Evolutionary conservation across 1,284 basidiomycete species (phyloP).

Genomic region (Boletellus sp.): DNA sequence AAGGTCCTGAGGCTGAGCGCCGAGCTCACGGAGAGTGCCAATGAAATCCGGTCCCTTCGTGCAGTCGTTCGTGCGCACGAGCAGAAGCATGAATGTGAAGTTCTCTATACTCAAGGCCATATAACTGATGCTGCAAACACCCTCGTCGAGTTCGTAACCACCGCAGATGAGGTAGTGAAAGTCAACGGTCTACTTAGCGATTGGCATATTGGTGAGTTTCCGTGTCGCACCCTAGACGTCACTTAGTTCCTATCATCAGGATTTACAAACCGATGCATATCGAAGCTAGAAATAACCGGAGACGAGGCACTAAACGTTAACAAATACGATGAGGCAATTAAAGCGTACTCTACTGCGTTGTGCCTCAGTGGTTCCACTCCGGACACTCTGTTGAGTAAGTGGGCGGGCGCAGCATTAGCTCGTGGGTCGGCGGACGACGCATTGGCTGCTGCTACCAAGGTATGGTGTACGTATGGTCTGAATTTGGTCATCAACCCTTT

Average conservation of each 20-base stretch:
- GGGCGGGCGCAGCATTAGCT: constrained; percentile 2
- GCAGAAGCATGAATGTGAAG: not conserved
- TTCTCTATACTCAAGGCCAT: not conserved
- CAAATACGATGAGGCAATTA: not conserved
- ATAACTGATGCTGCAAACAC: not conserved
- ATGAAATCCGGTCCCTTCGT: not conserved
- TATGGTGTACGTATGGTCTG: not conserved
- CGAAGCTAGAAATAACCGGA: not conserved
- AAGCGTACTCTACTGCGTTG: constrained; percentile 4
- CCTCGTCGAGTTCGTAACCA: not conserved
- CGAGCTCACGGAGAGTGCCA: too few species aligned
- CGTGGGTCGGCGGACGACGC: not conserved
- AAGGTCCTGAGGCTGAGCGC: too few species aligned
- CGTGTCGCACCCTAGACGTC: too few species aligned
- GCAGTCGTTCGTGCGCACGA: not conserved
- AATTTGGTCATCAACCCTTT: not conserved
- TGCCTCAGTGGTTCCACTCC: not conserved
- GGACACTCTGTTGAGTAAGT: constrained; percentile 2
- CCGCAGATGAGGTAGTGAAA: too few species aligned
- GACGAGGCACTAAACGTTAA: not conserved
- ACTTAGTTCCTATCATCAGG: not conserved
- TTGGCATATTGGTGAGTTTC: not conserved
- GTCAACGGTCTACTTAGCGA: not conserved
- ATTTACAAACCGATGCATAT: not conserved
- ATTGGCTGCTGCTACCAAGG: constrained; percentile 2